These are phyloP conservation scores for Alternaria solani DNA, from an alignment of 2,329 filamentous ascomycete species.

Conservation along the genomic window DNA sequence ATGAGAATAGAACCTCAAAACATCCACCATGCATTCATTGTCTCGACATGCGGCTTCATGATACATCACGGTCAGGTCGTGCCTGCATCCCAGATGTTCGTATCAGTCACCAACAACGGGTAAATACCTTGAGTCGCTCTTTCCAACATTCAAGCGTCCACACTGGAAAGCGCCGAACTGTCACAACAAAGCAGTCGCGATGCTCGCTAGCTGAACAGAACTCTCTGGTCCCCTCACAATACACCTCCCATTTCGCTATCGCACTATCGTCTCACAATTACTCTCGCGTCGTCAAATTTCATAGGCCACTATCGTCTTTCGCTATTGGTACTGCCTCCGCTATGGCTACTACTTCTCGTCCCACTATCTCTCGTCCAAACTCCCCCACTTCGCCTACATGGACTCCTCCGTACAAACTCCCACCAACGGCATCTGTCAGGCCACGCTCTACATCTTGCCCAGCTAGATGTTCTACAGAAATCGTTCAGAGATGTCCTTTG, in stretches of 20 bases:
- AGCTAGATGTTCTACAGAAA: background rate
- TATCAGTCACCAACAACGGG: background rate
- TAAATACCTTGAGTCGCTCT: background rate
- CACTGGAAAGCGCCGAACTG: background rate
- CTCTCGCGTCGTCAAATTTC: background rate
- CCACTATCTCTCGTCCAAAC: background rate
- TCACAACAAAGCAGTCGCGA: background rate
- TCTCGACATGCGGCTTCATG: background rate
- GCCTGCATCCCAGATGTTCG: background rate
- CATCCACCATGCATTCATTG: too few species aligned
- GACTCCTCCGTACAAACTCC: background rate
- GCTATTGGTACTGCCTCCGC: background rate
- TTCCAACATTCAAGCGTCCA: too few species aligned
- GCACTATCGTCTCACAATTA: background rate
- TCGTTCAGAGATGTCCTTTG: background rate
- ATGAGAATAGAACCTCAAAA: rapidly evolving
- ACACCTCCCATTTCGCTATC: background rate
- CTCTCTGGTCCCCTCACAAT: background rate
- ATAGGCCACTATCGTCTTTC: background rate
- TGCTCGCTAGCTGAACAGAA: background rate
- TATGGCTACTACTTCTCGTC: rapidly evolving
- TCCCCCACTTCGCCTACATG: background rate
- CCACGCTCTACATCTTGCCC: background rate
- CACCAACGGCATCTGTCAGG: background rate
- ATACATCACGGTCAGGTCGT: background rate